Evolutionary conservation across 306 rosid species (phyloP), one percentile per base, ranked within the genome.

Genomic region (Argentina anserina): DNA sequence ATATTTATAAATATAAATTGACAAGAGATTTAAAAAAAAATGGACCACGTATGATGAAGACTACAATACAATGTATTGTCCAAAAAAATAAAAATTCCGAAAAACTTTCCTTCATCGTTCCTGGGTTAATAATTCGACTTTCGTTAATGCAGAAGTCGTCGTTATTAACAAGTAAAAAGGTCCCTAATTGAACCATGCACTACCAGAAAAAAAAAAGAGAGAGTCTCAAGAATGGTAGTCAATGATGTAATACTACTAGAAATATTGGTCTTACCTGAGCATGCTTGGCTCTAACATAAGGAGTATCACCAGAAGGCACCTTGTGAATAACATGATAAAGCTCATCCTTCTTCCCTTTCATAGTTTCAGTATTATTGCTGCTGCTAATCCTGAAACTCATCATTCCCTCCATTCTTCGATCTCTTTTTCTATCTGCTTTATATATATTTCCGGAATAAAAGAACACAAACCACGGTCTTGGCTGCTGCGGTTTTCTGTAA

Each of bases 281-380:
- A 81, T 93, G 93, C 58, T 91, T 93, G 67, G 97, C 97, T 83
- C 86, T 84, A 31, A 89, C 97, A 91, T 93, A 93, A 67, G 96
- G 98, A 60, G 61, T 77, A 80, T 93, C 96, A 12, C 97, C 97
- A 46, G 76, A 78, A 72, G 97, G 97, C 8, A 89, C 89, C 81
- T 93, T 93, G 62, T 91, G 96, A 79, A 89, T 77, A 28, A 89
- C 89, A 90, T 93, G 98, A 72, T 84, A 93, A 9, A 85, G 80
- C 12, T 91, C 94, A 17, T 91, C 91, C 70, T 82, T 87, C 40
- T 75, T 82, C 69, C 86, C 93, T 21, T 75, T 78, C 40, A 41
- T 31, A 15, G 23, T 1, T 20, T 14, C 20, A 25, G 36, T 12
- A 25, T 20, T 13, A 29, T 71, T 75, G 58, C 70, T 76, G 53